Percentiles rank a stretch among this genome's conserved stretches.
These are phyloP conservation scores for Hysterium pulicare DNA, from an alignment of 2,329 filamentous ascomycete species.

Conservation along the genomic window DNA sequence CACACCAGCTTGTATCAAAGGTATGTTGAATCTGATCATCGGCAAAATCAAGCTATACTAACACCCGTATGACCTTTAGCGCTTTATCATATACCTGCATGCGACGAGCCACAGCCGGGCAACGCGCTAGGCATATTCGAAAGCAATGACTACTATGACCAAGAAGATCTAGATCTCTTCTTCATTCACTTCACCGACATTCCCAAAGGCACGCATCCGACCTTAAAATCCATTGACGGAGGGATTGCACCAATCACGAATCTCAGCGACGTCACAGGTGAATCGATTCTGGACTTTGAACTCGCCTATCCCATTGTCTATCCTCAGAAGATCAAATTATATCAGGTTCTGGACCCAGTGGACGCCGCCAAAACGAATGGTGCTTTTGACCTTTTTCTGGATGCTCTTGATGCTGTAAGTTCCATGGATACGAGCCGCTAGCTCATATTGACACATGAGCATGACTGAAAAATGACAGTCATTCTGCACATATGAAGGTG, in stretches of 20 bases:
- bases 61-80: no score
- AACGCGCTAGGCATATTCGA: slow-evolving; percentile 8
- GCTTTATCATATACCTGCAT: slow-evolving; percentile 29
- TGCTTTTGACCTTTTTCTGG: slow-evolving; percentile 29
- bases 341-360: slow-evolving; percentile 6
- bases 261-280: background rate
- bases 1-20: slow-evolving; percentile 55
- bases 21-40: no score
- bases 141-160: slow-evolving; percentile 7
- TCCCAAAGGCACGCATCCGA: slow-evolving; percentile 41
- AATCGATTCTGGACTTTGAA: slow-evolving; percentile 6
- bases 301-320: slow-evolving; percentile 6
- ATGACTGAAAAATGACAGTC: no score
- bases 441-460: no score
- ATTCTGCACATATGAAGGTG: no score
- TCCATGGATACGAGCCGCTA: slow-evolving; percentile 48
- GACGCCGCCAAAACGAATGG: slow-evolving; percentile 24
- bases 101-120: background rate
- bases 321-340: slow-evolving; percentile 5
- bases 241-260: slow-evolving; percentile 25
- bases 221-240: slow-evolving; percentile 46
- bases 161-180: slow-evolving; percentile 34
- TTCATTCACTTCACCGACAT: slow-evolving; percentile 39
- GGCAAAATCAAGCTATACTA: no score
- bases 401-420: slow-evolving; percentile 49